phyloP scores from a whole-genome alignment of 768 basidiomycete species.

The Russula griseocarnosa region DNA sequence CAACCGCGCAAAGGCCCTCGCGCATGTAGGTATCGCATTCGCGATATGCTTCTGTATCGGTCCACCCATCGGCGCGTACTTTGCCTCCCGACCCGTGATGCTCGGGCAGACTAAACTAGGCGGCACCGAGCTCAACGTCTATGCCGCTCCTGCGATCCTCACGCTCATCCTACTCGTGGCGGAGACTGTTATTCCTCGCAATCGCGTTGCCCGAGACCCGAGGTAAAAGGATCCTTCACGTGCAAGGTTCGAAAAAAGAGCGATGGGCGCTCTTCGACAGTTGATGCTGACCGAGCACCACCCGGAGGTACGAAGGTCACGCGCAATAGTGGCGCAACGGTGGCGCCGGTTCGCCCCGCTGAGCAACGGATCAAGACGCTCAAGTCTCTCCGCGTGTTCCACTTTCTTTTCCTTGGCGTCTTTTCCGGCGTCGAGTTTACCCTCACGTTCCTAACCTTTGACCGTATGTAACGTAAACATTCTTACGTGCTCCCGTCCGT shows the following conservation, averaged over 20 bases:
- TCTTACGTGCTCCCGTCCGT: background rate
- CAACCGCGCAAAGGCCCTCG: constrained; percentile 79
- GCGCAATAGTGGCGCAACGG: constrained; percentile 3
- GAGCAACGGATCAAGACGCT: constrained; percentile 57
- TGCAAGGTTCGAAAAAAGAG: constrained; percentile 19
- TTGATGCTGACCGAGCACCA: background rate
- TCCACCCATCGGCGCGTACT: constrained; percentile 93
- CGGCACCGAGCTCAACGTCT: constrained; percentile 77
- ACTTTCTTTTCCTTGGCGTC: constrained; percentile 81
- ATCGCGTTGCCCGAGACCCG: constrained; percentile 83
- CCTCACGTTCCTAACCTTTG: constrained; percentile 90
- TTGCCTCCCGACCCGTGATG: constrained; percentile 81
- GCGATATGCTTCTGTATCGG: constrained; percentile 91
- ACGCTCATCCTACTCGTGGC: constrained; percentile 70
- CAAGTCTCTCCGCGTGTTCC: constrained; percentile 57
- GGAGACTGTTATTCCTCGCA: constrained; percentile 78
- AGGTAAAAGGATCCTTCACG: constrained; percentile 32
- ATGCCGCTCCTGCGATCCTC: constrained; percentile 83
- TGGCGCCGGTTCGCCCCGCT: constrained; percentile 26
- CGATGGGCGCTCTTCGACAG: constrained; percentile 19
- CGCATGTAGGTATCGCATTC: constrained; percentile 94
- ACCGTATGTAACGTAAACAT: constrained; percentile 50
- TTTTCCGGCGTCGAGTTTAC: constrained; percentile 98
- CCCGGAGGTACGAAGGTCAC: background rate
- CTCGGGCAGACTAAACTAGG: constrained; percentile 41